These are phyloP conservation scores for Ceriops decandra DNA, from an alignment of 345 rosid genomes.

Conservation along the genomic window DNA sequence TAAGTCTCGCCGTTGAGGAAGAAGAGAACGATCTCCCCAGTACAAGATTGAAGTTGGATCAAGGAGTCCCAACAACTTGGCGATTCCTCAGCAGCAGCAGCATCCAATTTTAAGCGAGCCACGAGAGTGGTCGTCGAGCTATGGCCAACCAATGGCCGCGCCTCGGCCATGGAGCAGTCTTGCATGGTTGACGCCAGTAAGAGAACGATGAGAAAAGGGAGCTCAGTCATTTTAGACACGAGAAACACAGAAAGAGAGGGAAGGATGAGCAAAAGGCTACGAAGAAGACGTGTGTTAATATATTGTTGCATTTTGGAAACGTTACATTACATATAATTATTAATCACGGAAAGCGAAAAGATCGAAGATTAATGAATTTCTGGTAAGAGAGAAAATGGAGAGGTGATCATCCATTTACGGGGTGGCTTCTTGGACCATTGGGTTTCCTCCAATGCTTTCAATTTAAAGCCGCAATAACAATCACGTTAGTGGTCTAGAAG, in stretches of 20 bases:
- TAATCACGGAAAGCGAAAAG: no score
- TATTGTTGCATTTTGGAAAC: no score
- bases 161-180: slow-evolving; percentile 1
- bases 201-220: not conserved
- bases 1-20: slow-evolving; percentile 72
- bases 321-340: no score
- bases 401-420: no score
- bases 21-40: slow-evolving; percentile 59
- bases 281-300: no score
- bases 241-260: not conserved
- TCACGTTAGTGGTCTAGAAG: no score
- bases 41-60: slow-evolving; percentile 59
- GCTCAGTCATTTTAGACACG: not conserved
- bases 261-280: not conserved
- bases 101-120: slow-evolving; percentile 36
- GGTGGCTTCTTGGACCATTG: no score
- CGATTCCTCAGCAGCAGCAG: slow-evolving; percentile 23
- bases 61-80: slow-evolving; percentile 61
- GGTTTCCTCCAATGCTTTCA: no score
- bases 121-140: slow-evolving; percentile 4
- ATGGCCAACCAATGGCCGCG: not conserved
- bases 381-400: no score
- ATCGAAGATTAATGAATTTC: no score
- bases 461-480: no score
- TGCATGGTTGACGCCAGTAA: not conserved